Percentiles rank a stretch among this genome's conserved stretches.
phyloP scores from a whole-genome alignment of 495 filamentous ascomycete species.

The Friedmanniomyces endolithicus region DNA sequence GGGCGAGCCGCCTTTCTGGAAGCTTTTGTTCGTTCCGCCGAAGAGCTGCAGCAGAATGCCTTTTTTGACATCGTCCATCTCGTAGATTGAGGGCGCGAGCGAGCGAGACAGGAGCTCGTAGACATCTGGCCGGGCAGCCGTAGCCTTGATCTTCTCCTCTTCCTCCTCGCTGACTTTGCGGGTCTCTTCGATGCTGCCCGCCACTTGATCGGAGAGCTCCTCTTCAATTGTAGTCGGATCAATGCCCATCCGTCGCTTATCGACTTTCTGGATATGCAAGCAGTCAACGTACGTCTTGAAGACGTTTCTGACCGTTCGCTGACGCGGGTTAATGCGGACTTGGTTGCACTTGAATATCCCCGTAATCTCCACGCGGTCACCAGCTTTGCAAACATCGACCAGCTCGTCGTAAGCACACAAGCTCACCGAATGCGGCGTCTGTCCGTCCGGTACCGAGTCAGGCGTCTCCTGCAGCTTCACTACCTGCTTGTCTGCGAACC shows the following conservation, averaged over 20 bases:
- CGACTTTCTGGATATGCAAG: slow-evolving; percentile 89
- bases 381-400: slow-evolving; percentile 94
- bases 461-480: slow-evolving; percentile 98
- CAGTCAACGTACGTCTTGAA: slow-evolving; percentile 98
- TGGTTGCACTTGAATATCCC: slow-evolving; percentile 92
- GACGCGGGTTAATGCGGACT: slow-evolving; percentile 87
- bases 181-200: slow-evolving; percentile 63
- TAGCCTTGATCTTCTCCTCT: slow-evolving; percentile 74
- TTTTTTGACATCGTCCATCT: slow-evolving; percentile 98
- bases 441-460: slow-evolving; percentile 83
- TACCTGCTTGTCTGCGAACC: slow-evolving; percentile 93
- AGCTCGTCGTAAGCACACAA: slow-evolving; percentile 94
- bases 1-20: slow-evolving; percentile 90
- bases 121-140: slow-evolving; percentile 69
- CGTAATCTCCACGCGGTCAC: slow-evolving; percentile 90
- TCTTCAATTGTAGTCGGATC: slow-evolving; percentile 84
- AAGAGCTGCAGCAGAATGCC: slow-evolving; percentile 93
- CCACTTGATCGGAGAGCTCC: slow-evolving; percentile 61
- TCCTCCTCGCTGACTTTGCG: slow-evolving; percentile 83
- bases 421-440: slow-evolving; percentile 96
- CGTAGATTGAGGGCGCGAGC: slow-evolving; percentile 86
- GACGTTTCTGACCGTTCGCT: slow-evolving; percentile 79
- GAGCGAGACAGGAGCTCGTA: slow-evolving; percentile 91
- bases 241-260: slow-evolving; percentile 83
- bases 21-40: slow-evolving; percentile 96